Percentiles rank a stretch among this genome's conserved stretches.
These are phyloP conservation scores for Penicillium nordicum DNA, from an alignment of 2,329 filamentous ascomycete species.

Conservation along the genomic window DNA sequence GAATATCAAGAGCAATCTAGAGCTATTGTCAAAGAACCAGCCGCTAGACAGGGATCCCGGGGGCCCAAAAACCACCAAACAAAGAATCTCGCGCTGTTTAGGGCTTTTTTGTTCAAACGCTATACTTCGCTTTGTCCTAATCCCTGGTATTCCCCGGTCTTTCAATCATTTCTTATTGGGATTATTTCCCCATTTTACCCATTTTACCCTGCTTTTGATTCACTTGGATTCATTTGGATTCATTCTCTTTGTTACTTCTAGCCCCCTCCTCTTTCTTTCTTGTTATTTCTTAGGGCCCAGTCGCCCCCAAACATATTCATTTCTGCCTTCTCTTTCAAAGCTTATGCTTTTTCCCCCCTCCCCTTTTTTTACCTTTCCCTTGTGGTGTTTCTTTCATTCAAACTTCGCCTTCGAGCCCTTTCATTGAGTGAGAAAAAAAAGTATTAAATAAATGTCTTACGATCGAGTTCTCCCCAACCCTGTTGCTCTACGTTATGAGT, in stretches of 20 bases:
- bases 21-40: slow-evolving; percentile 20
- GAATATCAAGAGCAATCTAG: slow-evolving; percentile 14
- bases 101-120: slow-evolving; percentile 12
- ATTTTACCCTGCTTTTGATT: slow-evolving; percentile 10
- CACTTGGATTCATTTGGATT: neutral
- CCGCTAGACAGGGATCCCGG: slow-evolving; percentile 13
- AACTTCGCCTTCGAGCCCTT: slow-evolving; percentile 10
- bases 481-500: slow-evolving; percentile 41
- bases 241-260: slow-evolving; percentile 8
- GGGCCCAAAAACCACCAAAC: neutral
- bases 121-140: slow-evolving; percentile 8
- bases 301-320: neutral
- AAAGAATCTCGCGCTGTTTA: slow-evolving; percentile 7
- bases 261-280: neutral
- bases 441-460: slow-evolving; percentile 44
- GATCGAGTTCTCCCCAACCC: slow-evolving; percentile 48
- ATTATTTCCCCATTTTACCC: slow-evolving; percentile 12
- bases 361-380: slow-evolving; percentile 9
- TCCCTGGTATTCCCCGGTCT: slow-evolving; percentile 1
- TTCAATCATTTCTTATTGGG: slow-evolving; percentile 7
- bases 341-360: slow-evolving; percentile 1
- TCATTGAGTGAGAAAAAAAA: slow-evolving; percentile 7
- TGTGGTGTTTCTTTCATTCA: slow-evolving; percentile 3
- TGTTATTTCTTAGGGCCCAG: slow-evolving; percentile 16
- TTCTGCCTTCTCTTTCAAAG: slow-evolving; percentile 19